Evolutionary conservation across 306 rosid species (phyloP).

Genomic region (Malus sieversii): DNA sequence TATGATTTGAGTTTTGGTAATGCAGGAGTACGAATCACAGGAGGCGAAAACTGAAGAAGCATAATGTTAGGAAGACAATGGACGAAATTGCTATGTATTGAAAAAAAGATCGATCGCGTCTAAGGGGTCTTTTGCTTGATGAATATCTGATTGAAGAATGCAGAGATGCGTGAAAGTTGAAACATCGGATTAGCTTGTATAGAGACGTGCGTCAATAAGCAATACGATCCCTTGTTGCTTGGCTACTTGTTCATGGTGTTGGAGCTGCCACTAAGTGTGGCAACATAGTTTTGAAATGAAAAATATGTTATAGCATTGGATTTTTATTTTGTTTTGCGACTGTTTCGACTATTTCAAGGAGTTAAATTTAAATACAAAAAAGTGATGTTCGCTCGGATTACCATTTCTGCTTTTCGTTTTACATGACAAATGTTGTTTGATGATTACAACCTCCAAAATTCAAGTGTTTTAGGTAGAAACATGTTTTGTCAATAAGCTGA

Average conservation of each 20-base stretch:
- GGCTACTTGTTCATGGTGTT: neutral
- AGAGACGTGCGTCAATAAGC: neutral
- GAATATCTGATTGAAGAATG: neutral
- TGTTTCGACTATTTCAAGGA: too few species aligned
- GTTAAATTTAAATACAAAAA: too few species aligned
- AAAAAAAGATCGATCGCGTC: neutral
- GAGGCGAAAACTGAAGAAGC: conserved; percentile 69
- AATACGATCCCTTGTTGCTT: neutral
- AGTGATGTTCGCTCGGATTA: too few species aligned
- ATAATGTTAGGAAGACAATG: conserved; percentile 27
- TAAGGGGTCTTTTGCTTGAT: neutral
- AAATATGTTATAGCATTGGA: neutral
- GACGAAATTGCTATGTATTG: conserved; percentile 17
- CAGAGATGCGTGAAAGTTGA: neutral
- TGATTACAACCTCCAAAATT: too few species aligned
- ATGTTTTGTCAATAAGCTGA: too few species aligned
- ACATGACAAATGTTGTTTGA: too few species aligned
- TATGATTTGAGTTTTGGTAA: conserved; percentile 14
- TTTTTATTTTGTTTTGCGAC: neutral
- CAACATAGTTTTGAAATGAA: too few species aligned
- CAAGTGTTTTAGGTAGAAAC: too few species aligned
- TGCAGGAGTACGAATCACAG: conserved; percentile 61
- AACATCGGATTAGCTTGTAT: neutral
- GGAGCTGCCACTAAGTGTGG: too few species aligned
- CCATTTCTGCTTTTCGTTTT: too few species aligned